These are phyloP conservation scores for Ricinus communis DNA, from an alignment of 345 rosid genomes.

Conservation along the genomic window DNA sequence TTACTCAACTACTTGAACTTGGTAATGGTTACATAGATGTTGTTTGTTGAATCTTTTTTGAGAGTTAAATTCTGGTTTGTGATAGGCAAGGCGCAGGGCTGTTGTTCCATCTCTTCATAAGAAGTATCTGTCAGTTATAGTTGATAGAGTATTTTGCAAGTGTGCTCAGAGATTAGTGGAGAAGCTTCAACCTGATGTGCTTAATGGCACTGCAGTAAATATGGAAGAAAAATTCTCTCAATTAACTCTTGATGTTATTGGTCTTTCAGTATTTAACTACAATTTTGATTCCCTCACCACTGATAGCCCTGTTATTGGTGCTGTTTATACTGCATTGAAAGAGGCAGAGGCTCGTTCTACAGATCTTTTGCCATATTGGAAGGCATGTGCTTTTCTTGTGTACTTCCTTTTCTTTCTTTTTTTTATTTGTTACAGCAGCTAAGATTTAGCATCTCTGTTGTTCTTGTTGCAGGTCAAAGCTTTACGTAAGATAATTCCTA, in stretches of 20 bases:
- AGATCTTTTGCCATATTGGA: constrained; percentile 92
- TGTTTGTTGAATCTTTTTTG: constrained; percentile 1
- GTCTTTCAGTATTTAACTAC: constrained; percentile 79
- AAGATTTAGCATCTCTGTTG: constrained; percentile 1
- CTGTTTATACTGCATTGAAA: constrained; percentile 86
- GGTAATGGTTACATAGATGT: not conserved
- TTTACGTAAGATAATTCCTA: constrained; percentile 79
- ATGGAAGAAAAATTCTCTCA: constrained; percentile 94
- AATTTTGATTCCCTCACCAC: constrained; percentile 75
- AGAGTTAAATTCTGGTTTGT: constrained; percentile 14
- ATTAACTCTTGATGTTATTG: constrained; percentile 87
- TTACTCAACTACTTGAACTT: not conserved
- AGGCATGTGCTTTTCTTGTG: constrained; percentile 46
- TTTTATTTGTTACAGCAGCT: constrained; percentile 14
- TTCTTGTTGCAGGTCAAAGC: constrained; percentile 45
- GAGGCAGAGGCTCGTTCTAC: constrained; percentile 96
- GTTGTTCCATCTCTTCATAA: constrained; percentile 93
- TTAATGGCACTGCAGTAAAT: constrained; percentile 74
- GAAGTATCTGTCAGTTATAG: constrained; percentile 86
- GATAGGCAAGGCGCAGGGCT: constrained; percentile 82
- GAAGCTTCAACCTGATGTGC: constrained; percentile 65
- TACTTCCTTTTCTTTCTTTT: not conserved
- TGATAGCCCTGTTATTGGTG: constrained; percentile 87
- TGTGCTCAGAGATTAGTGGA: constrained; percentile 92
- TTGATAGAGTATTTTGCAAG: constrained; percentile 83